A percentile compares a stretch with the other conserved stretches of the same genome.
phyloP scores from a whole-genome alignment of 805 yeast genomes.

The Wickerhamomyces canadensis region DNA sequence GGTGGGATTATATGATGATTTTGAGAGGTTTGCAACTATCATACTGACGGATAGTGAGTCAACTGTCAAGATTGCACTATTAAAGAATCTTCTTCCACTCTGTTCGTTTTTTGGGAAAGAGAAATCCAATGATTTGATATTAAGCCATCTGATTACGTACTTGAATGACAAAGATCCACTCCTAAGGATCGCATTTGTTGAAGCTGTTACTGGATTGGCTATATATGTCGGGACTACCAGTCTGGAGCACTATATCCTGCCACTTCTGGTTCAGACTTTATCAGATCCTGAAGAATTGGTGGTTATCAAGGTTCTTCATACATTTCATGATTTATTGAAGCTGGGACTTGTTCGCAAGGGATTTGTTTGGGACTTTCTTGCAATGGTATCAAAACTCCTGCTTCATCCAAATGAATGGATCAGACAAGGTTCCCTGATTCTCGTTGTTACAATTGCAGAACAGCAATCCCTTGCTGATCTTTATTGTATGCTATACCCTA shows the following conservation, averaged over 20 bases:
- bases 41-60: conserved; percentile 66
- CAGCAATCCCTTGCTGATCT: conserved; percentile 70
- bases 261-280: conserved; percentile 76
- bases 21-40: conserved; percentile 60
- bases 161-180: conserved; percentile 72
- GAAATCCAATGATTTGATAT: conserved; percentile 78
- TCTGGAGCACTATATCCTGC: conserved; percentile 82
- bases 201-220: conserved; percentile 66
- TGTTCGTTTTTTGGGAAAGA: conserved; percentile 83
- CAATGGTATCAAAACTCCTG: conserved; percentile 47
- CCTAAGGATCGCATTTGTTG: conserved; percentile 65
- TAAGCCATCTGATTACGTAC: conserved; percentile 89
- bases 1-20: conserved; percentile 41
- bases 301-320: conserved; percentile 59
- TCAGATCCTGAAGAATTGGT: conserved; percentile 83
- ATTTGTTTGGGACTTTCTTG: conserved; percentile 50
- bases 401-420: conserved; percentile 89
- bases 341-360: conserved; percentile 50
- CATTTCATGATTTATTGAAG: conserved; percentile 49
- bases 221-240: conserved; percentile 77
- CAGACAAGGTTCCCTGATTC: conserved; percentile 56
- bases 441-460: conserved; percentile 57
- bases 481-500: conserved; percentile 79
- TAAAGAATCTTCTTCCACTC: conserved; percentile 67
- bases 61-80: conserved; percentile 62